These are phyloP conservation scores for Sabuloglossum arenarium DNA, from an alignment of 495 filamentous ascomycete genomes.

Conservation along the genomic window DNA sequence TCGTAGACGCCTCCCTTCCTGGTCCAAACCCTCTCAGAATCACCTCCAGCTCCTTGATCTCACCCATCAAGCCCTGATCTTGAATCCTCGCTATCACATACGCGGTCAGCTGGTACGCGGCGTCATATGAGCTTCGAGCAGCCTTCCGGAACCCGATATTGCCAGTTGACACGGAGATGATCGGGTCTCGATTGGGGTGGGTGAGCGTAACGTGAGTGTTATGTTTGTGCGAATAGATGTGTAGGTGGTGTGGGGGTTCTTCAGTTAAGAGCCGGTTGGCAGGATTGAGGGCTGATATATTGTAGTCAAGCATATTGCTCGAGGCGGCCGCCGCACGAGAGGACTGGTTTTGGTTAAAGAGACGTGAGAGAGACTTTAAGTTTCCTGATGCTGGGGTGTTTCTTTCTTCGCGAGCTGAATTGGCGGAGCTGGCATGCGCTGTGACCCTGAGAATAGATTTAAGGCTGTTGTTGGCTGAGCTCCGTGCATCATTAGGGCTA, in stretches of 20 bases:
- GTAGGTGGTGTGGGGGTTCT: slow-evolving; percentile 47
- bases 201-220: slow-evolving; percentile 85
- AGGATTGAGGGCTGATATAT: background rate
- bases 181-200: slow-evolving; percentile 50
- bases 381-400: background rate
- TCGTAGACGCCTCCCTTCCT: slow-evolving; percentile 72
- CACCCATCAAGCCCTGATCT: slow-evolving; percentile 39
- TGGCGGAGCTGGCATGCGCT: background rate
- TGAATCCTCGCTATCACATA: slow-evolving; percentile 60
- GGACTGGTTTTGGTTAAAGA: background rate
- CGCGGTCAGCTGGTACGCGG: slow-evolving; percentile 74
- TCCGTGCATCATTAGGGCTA: background rate
- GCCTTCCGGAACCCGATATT: slow-evolving; percentile 75
- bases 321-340: background rate
- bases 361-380: background rate
- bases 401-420: background rate
- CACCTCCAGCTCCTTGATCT: slow-evolving; percentile 51
- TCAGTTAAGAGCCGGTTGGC: background rate
- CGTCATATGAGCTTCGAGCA: slow-evolving; percentile 60
- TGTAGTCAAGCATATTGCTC: background rate
- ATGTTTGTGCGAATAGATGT: slow-evolving; percentile 72
- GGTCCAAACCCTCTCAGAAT: slow-evolving; percentile 61
- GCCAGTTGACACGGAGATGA: slow-evolving; percentile 58
- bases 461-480: background rate
- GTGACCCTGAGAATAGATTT: background rate